Evolutionary conservation across 306 rosid genomes (phyloP).

Genomic region (Cucurbita maxima): DNA sequence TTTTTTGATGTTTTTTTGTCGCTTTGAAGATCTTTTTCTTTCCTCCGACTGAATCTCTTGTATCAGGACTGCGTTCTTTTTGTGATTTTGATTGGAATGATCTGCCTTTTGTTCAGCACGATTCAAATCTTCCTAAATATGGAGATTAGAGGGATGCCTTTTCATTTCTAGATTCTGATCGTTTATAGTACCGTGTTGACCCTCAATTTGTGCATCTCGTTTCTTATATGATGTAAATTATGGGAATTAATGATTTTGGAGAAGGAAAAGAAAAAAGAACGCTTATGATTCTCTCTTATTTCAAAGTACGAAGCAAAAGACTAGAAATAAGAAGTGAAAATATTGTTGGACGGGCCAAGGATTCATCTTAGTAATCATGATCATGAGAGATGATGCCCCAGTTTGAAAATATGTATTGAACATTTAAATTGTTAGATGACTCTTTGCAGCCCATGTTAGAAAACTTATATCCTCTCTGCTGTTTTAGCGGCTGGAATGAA

Average conservation of each 20-base stretch:
- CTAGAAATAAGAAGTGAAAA: neutral
- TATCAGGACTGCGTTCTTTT: neutral
- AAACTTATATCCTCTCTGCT: neutral
- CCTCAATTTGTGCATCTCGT: neutral
- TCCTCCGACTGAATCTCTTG: neutral
- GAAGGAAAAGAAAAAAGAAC: too few relatives aligned
- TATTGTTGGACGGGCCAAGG: neutral
- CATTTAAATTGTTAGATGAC: neutral
- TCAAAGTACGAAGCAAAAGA: neutral
- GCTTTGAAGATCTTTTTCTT: neutral
- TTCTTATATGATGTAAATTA: neutral
- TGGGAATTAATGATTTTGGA: neutral
- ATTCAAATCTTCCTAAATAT: neutral
- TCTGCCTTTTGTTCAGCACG: neutral
- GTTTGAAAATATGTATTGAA: neutral
- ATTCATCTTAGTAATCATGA: neutral
- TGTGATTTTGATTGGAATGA: neutral
- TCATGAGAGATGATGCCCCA: neutral
- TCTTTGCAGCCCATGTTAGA: neutral
- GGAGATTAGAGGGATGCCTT: neutral
- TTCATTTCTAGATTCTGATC: neutral
- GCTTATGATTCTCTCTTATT: neutral
- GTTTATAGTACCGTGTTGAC: neutral
- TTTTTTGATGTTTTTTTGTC: neutral
- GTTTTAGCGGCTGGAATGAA: neutral